Base-by-base conservation (phyloP, 73 alveolate genomes). In the Paramecium tetraurelia region DNA sequence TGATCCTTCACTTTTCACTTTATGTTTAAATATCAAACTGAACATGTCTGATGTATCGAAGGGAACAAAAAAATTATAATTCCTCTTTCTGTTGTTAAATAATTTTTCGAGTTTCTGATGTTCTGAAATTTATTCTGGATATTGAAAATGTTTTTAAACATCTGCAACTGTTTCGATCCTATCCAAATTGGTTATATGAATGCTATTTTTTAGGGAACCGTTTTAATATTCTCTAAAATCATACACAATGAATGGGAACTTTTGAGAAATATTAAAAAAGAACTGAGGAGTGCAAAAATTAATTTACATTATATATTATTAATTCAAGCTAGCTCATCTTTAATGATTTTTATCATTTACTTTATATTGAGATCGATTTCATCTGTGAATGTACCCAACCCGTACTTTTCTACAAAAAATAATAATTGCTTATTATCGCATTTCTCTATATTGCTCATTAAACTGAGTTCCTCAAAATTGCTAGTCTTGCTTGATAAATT, bases 21-120 rank as follows among this genome's bases (percentile, higher is more conserved):
- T 27, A 6, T 63, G 27, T 3, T 33, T 27, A 63, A 63, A 31
- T 12, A 63, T 27, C 84, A 63, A 63, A 33, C 84, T 80, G 46
- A 80, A 80, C 75, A 80, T 44, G 16, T 80, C 90, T 21, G 76
- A 31, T 11, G 90, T 31, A 24, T 40, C 90, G 43, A 41, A 80
- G 7, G 72, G 76, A 20, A 80, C 76, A 24, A 80, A 80, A 46
- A 80, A 80, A 44, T 80, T 80, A 46, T 24, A 80, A 44, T 18
- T 80, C 57, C 90, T 40, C 44, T 80, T 80, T 40, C 90, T 21
- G 22, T 46, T 80, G 41, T 80, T 80, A n/a, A 80, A 80, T 18
- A 80, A 35, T 48, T 11, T 20, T 46, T 80, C 48, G n/a, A 80
- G 29, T 21, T 48, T 41, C 46, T 80, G 31, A 12, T 20, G 20